Evolutionary conservation across 768 basidiomycete genomes (phyloP), one percentile per base, ranked within the genome.

Genomic region (Rhodocollybia butyracea): DNA sequence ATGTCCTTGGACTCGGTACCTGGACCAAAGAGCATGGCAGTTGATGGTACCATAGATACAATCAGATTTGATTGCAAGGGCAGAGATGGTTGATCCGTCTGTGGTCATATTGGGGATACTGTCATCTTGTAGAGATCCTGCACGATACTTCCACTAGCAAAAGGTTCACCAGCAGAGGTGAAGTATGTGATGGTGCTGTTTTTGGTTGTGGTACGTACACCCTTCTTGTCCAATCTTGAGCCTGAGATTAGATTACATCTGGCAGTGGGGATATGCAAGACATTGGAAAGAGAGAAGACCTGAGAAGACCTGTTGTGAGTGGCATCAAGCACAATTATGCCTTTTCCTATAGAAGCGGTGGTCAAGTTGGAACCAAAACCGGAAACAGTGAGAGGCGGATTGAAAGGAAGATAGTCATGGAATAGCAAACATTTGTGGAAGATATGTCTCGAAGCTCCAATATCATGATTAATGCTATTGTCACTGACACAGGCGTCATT

Each of bases 361-460:
- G 48, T 13, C 22, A 59, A 43, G 5, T 12, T 50, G 1, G 56
- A 30, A 0, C 59, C 59, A 15, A 60, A 60, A 0, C 46, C 55
- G n/a, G 51, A 43, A 17, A 60, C 60, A 27, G 6, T n/a, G 26
- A 60, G 6, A 13, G 51, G 58, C 10, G 36, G 3, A 0, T 57
- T 51, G 26, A 62, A 51, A 1, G 21, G 19, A 5, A 13, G 13
- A 21, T 60, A 62, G 1, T 53, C 36, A 2, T 46, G 47, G 38
- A 64, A 64, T 1, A 11, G 5, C 7, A 17, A 1, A 2, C 10
- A 17, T 5, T 55, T 29, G 27, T 53, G 15, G 52, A 58, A 57
- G 50, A 60, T 57, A 24, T 63, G 62, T 0, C 51, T 48, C 4
- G 59, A 50, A 1, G 63, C 63, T 5, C 63, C 63, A 0, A 59